Evolutionary conservation across 805 yeast genomes (phyloP).

Genomic region (Torulaspora microellipsoides): DNA sequence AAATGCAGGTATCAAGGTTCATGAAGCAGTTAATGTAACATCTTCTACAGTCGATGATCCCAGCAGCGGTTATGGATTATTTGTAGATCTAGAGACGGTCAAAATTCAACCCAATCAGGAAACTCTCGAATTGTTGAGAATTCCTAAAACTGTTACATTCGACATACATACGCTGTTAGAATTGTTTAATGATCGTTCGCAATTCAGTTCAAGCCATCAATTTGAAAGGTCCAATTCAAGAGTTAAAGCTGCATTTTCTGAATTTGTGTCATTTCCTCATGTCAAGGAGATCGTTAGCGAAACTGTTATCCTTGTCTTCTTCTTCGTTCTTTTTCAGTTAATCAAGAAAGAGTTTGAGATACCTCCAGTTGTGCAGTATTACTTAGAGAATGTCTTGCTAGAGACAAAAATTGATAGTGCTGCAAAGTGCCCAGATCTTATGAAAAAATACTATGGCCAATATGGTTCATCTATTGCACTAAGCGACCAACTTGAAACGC

Average conservation of each 20-base stretch:
- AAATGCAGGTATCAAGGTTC: slow-evolving; percentile 7
- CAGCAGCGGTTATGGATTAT: slow-evolving; percentile 36
- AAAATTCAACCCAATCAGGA: slow-evolving; percentile 3
- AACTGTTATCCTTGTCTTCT: slow-evolving; percentile 20
- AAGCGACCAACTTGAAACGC: not conserved
- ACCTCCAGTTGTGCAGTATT: slow-evolving; percentile 17
- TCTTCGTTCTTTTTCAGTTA: slow-evolving; percentile 17
- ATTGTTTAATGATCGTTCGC: slow-evolving; percentile 18
- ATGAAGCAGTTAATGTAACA: slow-evolving; percentile 13
- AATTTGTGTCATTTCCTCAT: slow-evolving; percentile 21
- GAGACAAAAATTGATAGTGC: slow-evolving; percentile 14
- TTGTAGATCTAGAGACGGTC: slow-evolving; percentile 4
- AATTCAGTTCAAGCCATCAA: slow-evolving; percentile 22
- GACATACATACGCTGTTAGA: slow-evolving; percentile 30
- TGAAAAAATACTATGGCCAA: slow-evolving; percentile 16
- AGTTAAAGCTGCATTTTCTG: slow-evolving; percentile 29
- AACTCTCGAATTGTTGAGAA: slow-evolving; percentile 36
- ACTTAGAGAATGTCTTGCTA: slow-evolving; percentile 22
- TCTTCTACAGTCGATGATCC: slow-evolving; percentile 21
- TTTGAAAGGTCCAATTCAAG: slow-evolving; percentile 27
- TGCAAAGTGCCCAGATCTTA: slow-evolving; percentile 3
- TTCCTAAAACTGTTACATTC: slow-evolving; percentile 34
- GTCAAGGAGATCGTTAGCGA: slow-evolving; percentile 13
- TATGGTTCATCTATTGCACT: slow-evolving; percentile 7
- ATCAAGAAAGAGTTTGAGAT: slow-evolving; percentile 14